Conservation (phyloP, 2,329 filamentous ascomycete genomes). For the Pseudogymnoascus sp. region DNA sequence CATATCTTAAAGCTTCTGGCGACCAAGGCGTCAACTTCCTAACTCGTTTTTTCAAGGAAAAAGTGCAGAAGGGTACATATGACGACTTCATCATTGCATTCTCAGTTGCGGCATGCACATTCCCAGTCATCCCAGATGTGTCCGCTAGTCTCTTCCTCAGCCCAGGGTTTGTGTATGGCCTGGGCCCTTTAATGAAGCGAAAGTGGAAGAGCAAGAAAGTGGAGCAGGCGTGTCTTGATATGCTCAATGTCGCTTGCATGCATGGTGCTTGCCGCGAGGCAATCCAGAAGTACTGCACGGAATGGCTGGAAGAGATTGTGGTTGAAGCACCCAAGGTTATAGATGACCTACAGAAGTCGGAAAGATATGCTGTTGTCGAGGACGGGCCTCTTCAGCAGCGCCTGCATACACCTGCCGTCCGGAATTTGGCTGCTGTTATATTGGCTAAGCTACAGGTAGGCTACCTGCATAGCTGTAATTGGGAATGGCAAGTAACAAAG, state of each 20-base stretch:
- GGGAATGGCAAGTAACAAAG: conserved; percentile 22
- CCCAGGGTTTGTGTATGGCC: conserved; percentile 72
- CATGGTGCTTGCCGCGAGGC: conserved; percentile 74
- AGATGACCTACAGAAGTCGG: conserved; percentile 22
- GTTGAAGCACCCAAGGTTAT: conserved; percentile 53
- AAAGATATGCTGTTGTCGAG: conserved; percentile 20
- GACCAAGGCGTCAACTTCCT: conserved; percentile 64
- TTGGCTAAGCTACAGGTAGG: conserved; percentile 62
- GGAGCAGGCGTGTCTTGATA: conserved; percentile 76
- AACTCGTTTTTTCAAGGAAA: conserved; percentile 64
- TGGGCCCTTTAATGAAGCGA: conserved; percentile 68
- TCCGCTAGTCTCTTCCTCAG: conserved; percentile 75
- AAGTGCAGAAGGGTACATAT: conserved; percentile 65
- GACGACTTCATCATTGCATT: conserved; percentile 89
- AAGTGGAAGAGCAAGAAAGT: conserved; percentile 81
- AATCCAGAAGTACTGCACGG: conserved; percentile 73
- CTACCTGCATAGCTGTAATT: conserved; percentile 24
- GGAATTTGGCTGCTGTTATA: conserved; percentile 64
- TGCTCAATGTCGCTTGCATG: conserved; percentile 88
- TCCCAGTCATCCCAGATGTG: conserved; percentile 73
- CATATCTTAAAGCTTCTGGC: conserved; percentile 71
- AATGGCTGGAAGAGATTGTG: conserved; percentile 81
- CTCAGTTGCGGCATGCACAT: conserved; percentile 81
- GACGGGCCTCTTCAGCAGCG: conserved; percentile 27
- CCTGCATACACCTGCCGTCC: conserved; percentile 51